Evolutionary conservation across 2,329 filamentous ascomycete species (phyloP).

Genomic region (Coleophoma crateriformis): DNA sequence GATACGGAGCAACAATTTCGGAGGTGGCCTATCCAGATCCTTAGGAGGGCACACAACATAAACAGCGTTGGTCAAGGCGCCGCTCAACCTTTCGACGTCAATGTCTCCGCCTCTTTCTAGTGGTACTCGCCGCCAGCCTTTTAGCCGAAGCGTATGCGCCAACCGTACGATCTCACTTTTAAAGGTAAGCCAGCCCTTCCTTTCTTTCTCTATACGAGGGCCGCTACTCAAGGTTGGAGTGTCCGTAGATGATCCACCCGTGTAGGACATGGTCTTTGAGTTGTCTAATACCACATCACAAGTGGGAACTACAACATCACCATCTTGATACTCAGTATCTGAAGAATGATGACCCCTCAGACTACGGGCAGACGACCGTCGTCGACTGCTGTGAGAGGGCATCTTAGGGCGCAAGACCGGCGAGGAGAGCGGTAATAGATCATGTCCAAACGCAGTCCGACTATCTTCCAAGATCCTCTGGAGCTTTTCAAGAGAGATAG

Average conservation of each 20-base stretch:
- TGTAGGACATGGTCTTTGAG: constrained; percentile 78
- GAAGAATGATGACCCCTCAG: constrained; percentile 51
- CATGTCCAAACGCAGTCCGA: constrained; percentile 34
- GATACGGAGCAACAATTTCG: constrained; percentile 79
- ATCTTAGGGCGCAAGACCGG: constrained; percentile 14
- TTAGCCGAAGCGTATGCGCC: constrained; percentile 80
- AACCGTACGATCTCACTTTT: constrained; percentile 89
- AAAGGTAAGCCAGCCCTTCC: constrained; percentile 76
- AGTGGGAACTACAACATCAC: constrained; percentile 75
- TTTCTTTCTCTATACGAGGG: constrained; percentile 57
- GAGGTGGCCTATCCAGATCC: constrained; percentile 40
- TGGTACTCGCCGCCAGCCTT: constrained; percentile 83
- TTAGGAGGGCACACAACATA: constrained; percentile 86
- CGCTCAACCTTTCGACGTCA: constrained; percentile 72
- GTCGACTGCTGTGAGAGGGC: constrained; percentile 9
- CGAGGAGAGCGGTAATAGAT: constrained; percentile 18
- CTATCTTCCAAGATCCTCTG: constrained; percentile 74
- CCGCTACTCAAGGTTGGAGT: constrained; percentile 33
- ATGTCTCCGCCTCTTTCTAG: constrained; percentile 65
- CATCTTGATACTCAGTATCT: constrained; percentile 80
- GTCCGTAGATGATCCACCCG: constrained; percentile 43
- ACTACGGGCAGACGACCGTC: constrained; percentile 13
- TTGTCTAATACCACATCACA: constrained; percentile 87
- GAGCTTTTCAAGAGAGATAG: constrained; percentile 71
- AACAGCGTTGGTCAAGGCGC: constrained; percentile 91